Percentiles rank a stretch among this genome's conserved stretches.
phyloP scores from a whole-genome alignment of 1,139 yeast species.

The Suhomyces bribrorum region DNA sequence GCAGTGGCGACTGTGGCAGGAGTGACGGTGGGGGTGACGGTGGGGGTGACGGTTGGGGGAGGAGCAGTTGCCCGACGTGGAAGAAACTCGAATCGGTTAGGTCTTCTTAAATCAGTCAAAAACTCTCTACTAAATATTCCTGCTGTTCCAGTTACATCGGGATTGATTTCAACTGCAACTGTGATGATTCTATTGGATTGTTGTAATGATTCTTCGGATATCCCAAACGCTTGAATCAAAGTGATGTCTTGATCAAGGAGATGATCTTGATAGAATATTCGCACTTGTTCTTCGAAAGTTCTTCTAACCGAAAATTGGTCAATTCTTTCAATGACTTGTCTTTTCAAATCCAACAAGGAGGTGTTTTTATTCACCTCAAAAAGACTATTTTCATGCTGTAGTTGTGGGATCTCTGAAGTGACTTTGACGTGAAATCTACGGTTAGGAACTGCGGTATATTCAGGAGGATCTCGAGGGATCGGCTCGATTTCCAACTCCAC shows the following conservation, averaged over 20 bases:
- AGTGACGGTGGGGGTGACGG: not conserved
- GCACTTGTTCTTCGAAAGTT: conserved; percentile 33
- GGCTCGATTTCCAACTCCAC: conserved; percentile 17
- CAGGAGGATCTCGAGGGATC: not conserved
- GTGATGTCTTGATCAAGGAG: conserved; percentile 6
- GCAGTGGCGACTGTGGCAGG: not conserved
- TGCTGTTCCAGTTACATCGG: conserved; percentile 16
- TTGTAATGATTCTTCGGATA: conserved; percentile 15
- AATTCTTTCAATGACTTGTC: conserved; percentile 24
- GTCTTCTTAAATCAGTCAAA: conserved; percentile 29
- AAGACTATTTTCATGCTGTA: conserved; percentile 25
- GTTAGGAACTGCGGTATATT: not conserved
- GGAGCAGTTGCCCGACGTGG: conserved; percentile 16
- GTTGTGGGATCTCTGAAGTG: conserved; percentile 19
- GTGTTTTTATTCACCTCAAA: conserved; percentile 28
- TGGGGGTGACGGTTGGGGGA: not conserved
- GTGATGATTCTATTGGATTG: conserved; percentile 14
- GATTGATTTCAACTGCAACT: conserved; percentile 16
- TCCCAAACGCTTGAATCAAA: conserved; percentile 14
- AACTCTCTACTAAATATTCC: conserved; percentile 33
- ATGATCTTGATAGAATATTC: conserved; percentile 18
- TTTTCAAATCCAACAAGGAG: conserved; percentile 25
- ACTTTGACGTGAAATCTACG: conserved; percentile 19
- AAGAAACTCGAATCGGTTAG: conserved; percentile 25
- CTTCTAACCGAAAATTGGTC: conserved; percentile 28